Conservation (phyloP, 1,284 basidiomycete genomes). For the Microbotryum violaceum region DNA sequence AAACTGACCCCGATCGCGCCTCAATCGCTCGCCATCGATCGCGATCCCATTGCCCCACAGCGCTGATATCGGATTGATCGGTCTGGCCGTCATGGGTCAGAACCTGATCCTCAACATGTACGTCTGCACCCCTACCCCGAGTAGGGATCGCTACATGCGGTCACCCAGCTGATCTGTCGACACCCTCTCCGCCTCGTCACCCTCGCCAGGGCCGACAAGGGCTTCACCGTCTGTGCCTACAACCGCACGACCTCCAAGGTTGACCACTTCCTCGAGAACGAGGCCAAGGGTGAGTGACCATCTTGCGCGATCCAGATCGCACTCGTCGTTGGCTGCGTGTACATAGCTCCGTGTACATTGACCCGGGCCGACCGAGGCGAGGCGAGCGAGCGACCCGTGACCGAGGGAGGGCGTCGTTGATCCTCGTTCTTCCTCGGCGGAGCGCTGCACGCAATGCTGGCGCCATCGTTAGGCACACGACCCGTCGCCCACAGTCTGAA, state of each 20-base stretch:
- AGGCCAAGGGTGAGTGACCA: slow-evolving; percentile 76
- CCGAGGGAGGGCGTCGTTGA: slow-evolving; percentile 9
- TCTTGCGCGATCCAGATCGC: not conserved
- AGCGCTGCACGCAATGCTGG: too few relatives aligned
- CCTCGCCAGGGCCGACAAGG: slow-evolving; percentile 70
- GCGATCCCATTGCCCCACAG: slow-evolving; percentile 42
- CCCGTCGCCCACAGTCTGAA: too few relatives aligned
- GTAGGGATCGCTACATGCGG: not conserved
- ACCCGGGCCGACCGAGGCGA: not conserved
- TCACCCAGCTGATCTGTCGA: not conserved
- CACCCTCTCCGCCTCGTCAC: not conserved
- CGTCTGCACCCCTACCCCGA: not conserved
- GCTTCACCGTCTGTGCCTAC: slow-evolving; percentile 92
- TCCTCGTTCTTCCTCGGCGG: slow-evolving; percentile 9
- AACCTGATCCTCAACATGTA: slow-evolving; percentile 91
- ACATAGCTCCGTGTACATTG: too few relatives aligned
- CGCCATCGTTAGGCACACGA: too few relatives aligned
- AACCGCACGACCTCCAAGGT: slow-evolving; percentile 98
- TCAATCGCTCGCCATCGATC: too few relatives aligned
- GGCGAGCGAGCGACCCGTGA: not conserved
- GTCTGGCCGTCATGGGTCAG: slow-evolving; percentile 97
- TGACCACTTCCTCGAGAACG: slow-evolving; percentile 87
- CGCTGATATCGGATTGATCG: slow-evolving; percentile 83
- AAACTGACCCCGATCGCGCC: too few relatives aligned
- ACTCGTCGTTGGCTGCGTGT: not conserved